phyloP scores from a whole-genome alignment of 768 basidiomycete genomes.

The Mycena pura region DNA sequence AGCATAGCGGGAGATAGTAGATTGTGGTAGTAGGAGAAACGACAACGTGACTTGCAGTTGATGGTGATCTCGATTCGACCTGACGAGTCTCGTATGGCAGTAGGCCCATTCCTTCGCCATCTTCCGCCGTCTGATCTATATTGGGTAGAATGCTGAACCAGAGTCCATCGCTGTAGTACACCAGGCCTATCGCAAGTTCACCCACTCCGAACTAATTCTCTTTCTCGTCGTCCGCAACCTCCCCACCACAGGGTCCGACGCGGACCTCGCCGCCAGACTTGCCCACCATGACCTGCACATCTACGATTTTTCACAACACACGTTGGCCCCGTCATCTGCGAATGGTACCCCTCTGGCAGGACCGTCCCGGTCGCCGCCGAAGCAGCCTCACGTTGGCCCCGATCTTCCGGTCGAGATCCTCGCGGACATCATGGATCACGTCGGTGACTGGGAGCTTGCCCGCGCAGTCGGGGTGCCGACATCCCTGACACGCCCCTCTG shows the following conservation, averaged over 20 bases:
- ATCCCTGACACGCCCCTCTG: constrained; percentile 64
- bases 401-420: constrained; percentile 81
- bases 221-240: constrained; percentile 78
- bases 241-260: constrained; percentile 65
- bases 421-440: constrained; percentile 76
- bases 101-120: constrained; percentile 32
- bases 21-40: too few relatives aligned
- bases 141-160: constrained; percentile 40
- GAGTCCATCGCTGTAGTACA: constrained; percentile 56
- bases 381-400: constrained; percentile 45
- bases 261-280: constrained; percentile 73
- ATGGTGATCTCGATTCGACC: background rate
- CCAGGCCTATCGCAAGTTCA: constrained; percentile 73
- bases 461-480: constrained; percentile 80
- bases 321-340: too few relatives aligned
- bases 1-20: background rate
- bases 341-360: too few relatives aligned
- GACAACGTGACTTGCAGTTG: background rate
- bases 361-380: too few relatives aligned
- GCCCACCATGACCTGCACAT: constrained; percentile 78
- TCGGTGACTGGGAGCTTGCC: constrained; percentile 86
- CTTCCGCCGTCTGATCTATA: constrained; percentile 22
- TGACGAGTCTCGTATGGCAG: constrained; percentile 43
- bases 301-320: constrained; percentile 66
- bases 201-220: constrained; percentile 70